Base-by-base conservation (phyloP, 108 stramenopile genomes). In the Cyclotella baltica region DNA sequence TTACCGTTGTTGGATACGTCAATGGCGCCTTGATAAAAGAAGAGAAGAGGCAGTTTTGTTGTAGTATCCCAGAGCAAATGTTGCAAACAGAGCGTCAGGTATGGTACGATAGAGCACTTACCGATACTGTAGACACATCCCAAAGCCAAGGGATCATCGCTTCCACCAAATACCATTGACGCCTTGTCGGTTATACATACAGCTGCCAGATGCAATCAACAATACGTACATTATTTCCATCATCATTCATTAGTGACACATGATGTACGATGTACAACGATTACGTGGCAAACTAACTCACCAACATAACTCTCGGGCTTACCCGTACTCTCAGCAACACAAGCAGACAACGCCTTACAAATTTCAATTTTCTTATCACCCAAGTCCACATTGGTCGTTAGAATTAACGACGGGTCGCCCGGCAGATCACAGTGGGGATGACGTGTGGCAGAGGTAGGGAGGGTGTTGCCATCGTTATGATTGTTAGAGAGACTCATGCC, bases 251-350 rank as follows among this genome's bases (percentile, higher is more conserved):
- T 48, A 22, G 16, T 31, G 3, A 9, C 27, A n/a, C 58, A 18
- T 57, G 15, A 2, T 16, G 4, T 30, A 15, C 18, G 34, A 29
- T 40, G 31, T 36, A 5, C 13, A 0, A 19, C 29, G 22, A 13
- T 15, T n/a, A n/a, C n/a, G n/a, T n/a, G 34, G 37, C 18, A 20
- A 20, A 43, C 40, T 4, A 5, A 85, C 89, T 73, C 63, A 87
- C 88, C 88, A 15, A 92, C 82, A 72, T 94, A 94, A 23, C 69
- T 50, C 67, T 94, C 93, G 34, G 93, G 93, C 43, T 94, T 94
- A 15, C 91, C 91, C 28, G 90, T 91, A 37, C 58, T 37, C 20
- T 40, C 16, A 9, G 73, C 65, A 43, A 79, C 78, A 36, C 64
- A 72, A 38, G 70, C 47, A 4, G 72, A 79, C 8, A 78, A 27